Evolutionary conservation across 768 basidiomycete species (phyloP).

Genomic region (Chalciporus piperatus): DNA sequence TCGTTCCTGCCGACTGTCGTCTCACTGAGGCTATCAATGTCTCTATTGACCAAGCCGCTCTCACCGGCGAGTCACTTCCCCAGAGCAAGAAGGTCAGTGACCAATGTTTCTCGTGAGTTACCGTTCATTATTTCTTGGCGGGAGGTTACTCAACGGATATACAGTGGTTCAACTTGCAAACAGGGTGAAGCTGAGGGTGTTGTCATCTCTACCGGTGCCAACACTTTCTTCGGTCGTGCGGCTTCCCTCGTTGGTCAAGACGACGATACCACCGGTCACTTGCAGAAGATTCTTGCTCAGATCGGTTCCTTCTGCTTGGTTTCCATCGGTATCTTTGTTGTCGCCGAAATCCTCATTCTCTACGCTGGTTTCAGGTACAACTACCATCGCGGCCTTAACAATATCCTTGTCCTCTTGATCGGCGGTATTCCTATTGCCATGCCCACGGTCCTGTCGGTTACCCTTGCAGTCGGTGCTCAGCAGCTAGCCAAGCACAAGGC

Average conservation of each 20-base stretch:
- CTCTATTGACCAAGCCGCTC: slow-evolving; percentile 96
- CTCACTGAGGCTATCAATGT: slow-evolving; percentile 96
- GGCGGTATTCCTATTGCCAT: slow-evolving; percentile 99
- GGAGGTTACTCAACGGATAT: background rate
- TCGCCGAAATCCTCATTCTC: slow-evolving; percentile 91
- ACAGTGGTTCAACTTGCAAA: slow-evolving; percentile 94
- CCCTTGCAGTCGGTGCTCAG: slow-evolving; percentile 97
- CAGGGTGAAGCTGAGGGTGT: slow-evolving; percentile 99
- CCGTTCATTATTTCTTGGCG: background rate
- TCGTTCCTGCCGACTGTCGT: slow-evolving; percentile 97
- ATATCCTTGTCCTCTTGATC: slow-evolving; percentile 97
- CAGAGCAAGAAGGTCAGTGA: slow-evolving; percentile 89
- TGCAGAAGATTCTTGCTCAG: slow-evolving; percentile 97
- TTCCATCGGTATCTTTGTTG: slow-evolving; percentile 92
- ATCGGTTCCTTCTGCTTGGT: slow-evolving; percentile 98
- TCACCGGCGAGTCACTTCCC: slow-evolving; percentile 96
- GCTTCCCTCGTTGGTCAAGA: slow-evolving; percentile 97
- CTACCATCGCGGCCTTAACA: slow-evolving; percentile 94
- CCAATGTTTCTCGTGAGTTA: slow-evolving; percentile 94
- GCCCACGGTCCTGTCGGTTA: slow-evolving; percentile 98
- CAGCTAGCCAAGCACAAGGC: slow-evolving; percentile 99
- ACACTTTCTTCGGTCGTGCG: slow-evolving; percentile 99
- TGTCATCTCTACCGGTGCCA: slow-evolving; percentile 96
- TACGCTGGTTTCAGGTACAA: slow-evolving; percentile 89
- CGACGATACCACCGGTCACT: slow-evolving; percentile 95